These are phyloP conservation scores for Chenopodium formosanum DNA, from an alignment of 148 eudicot genomes.

Conservation along the genomic window DNA sequence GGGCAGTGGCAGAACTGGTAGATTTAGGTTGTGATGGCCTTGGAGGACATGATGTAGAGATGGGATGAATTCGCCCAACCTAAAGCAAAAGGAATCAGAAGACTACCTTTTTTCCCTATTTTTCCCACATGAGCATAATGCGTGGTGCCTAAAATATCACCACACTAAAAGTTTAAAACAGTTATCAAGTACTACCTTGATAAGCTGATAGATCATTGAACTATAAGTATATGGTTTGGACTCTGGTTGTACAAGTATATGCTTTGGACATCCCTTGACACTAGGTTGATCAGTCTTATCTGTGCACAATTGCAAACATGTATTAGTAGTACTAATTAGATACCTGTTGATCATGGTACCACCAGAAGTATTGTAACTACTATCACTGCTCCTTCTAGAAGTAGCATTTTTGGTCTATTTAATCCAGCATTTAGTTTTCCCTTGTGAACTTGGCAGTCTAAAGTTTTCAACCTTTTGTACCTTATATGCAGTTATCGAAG, in stretches of 20 bases:
- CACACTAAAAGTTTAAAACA: too few relatives aligned
- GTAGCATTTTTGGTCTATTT: not conserved
- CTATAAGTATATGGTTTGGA: not conserved
- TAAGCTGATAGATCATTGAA: not conserved
- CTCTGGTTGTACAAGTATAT: not conserved
- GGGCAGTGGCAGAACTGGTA: not conserved
- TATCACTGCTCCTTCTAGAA: not conserved
- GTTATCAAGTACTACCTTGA: too few relatives aligned
- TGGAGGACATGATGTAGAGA: not conserved
- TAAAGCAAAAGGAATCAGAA: not conserved
- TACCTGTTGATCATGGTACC: too few relatives aligned
- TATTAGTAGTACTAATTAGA: not conserved
- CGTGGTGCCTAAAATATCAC: too few relatives aligned
- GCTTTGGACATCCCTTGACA: not conserved
- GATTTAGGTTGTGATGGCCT: not conserved
- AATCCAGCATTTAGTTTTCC: not conserved
- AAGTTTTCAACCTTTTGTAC: conserved; percentile 18
- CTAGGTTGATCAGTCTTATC: not conserved
- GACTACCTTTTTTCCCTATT: too few relatives aligned
- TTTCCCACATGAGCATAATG: too few relatives aligned
- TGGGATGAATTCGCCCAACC: not conserved
- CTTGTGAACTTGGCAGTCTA: not conserved
- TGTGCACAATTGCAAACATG: not conserved
- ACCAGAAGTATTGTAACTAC: too few relatives aligned
- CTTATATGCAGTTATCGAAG: conserved; percentile 56